Evolutionary conservation across 164 flowering plant genomes (phyloP).

Genomic region (Platanus orientalis): DNA sequence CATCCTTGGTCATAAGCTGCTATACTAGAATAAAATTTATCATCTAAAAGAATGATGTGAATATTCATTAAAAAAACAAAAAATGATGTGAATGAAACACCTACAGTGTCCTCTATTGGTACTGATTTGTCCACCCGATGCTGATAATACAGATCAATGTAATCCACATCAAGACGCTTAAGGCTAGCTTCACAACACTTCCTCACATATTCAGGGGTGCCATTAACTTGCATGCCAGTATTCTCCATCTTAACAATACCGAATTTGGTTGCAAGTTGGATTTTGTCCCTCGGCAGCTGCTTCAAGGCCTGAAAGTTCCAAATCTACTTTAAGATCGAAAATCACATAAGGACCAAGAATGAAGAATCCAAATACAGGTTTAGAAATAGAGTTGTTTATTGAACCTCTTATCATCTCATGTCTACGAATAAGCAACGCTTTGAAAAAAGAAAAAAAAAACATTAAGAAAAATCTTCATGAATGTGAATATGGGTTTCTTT

Average conservation of each 20-base stretch:
- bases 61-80: too few relatives aligned
- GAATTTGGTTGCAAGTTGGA: conserved; percentile 24
- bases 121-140: not conserved
- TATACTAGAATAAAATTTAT: too few relatives aligned
- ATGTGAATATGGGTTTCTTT: too few relatives aligned
- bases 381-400: not conserved
- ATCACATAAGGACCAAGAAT: not conserved
- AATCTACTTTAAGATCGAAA: too few relatives aligned
- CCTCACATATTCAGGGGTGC: not conserved
- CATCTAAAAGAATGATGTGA: too few relatives aligned
- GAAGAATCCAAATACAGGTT: not conserved
- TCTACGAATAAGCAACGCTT: not conserved
- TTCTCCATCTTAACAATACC: conserved; percentile 7
- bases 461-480: too few relatives aligned
- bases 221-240: not conserved
- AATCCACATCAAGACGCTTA: not conserved
- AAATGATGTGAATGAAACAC: too few relatives aligned
- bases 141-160: not conserved
- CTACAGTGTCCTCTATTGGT: too few relatives aligned
- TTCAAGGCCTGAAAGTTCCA: conserved; percentile 19
- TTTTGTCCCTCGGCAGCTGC: conserved; percentile 19
- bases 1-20: too few relatives aligned
- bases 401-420: not conserved
- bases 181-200: too few relatives aligned
- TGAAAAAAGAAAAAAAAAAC: too few relatives aligned